Percentiles rank a stretch among this genome's conserved stretches.
phyloP scores from a whole-genome alignment of 2,329 filamentous ascomycete species.

The Pseudogymnoascus sp. region DNA sequence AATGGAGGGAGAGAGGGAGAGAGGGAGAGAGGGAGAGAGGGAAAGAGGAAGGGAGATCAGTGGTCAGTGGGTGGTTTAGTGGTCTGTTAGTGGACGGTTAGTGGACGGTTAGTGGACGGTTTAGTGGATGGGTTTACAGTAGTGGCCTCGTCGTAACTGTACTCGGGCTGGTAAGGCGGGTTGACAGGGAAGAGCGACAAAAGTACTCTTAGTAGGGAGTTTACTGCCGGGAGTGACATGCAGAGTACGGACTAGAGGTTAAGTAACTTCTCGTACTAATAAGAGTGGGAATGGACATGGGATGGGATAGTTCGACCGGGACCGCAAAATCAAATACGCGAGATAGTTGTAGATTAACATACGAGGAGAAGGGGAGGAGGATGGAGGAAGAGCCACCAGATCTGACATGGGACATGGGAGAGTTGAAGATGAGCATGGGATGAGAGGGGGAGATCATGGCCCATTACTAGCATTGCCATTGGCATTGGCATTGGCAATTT shows the following conservation, averaged over 20 bases:
- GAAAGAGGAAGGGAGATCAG: no score
- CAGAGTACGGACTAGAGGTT: neutral
- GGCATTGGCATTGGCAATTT: neutral
- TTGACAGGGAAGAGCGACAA: neutral
- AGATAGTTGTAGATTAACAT: neutral
- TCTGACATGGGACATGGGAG: neutral
- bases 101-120: no score
- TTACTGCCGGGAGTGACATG: neutral
- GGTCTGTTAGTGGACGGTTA: no score
- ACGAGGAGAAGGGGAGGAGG: neutral
- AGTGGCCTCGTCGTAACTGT: neutral
- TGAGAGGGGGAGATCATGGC: neutral
- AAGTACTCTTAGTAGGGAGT: neutral
- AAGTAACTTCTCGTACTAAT: neutral
- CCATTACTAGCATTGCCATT: neutral
- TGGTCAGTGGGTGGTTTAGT: no score
- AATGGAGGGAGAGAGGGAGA: neutral
- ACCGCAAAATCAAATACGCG: constrained; percentile 4
- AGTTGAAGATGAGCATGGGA: neutral
- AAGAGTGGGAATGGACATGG: no score
- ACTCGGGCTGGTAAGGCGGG: neutral
- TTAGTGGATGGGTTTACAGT: neutral
- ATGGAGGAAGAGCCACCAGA: neutral
- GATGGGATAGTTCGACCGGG: neutral
- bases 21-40: no score